A percentile compares a stretch with the other conserved stretches of the same genome.
These are phyloP conservation scores for Kwoniella dejecticola DNA, from an alignment of 768 basidiomycete species.

Conservation along the genomic window DNA sequence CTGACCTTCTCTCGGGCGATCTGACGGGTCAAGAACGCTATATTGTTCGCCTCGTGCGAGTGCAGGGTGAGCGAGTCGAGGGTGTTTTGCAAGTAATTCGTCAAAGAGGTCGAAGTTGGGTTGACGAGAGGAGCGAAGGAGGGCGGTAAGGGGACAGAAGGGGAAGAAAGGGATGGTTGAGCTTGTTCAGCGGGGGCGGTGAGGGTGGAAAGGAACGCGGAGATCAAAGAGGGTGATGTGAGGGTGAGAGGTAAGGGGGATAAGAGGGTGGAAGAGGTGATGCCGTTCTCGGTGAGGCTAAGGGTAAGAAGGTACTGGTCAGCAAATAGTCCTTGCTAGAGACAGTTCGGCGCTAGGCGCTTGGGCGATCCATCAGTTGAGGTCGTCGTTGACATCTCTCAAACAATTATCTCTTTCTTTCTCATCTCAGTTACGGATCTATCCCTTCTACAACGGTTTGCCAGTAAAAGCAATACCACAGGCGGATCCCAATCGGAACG, in stretches of 20 bases:
- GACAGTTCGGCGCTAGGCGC: too few relatives aligned
- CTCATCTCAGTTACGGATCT: too few relatives aligned
- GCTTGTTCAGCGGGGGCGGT: conserved; percentile 56
- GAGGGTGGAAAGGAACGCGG: conserved; percentile 73
- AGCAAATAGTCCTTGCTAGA: too few relatives aligned
- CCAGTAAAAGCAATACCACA: too few relatives aligned
- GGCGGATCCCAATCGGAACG: too few relatives aligned
- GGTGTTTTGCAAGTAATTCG: conserved; percentile 77
- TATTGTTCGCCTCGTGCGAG: conserved; percentile 87
- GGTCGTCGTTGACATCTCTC: too few relatives aligned
- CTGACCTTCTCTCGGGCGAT: conserved; percentile 79
- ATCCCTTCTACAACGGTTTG: too few relatives aligned
- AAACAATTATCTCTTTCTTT: too few relatives aligned
- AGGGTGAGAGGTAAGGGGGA: conserved; percentile 83
- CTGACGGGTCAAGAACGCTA: conserved; percentile 82
- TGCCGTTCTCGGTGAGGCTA: conserved; percentile 74
- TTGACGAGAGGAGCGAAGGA: conserved; percentile 73
- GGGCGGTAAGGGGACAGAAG: conserved; percentile 55
- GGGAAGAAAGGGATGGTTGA: conserved; percentile 56
- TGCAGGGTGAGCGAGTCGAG: conserved; percentile 82
- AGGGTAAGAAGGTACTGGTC: neutral
- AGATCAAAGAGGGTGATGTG: conserved; percentile 76
- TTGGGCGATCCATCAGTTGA: too few relatives aligned
- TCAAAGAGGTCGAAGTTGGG: conserved; percentile 66
- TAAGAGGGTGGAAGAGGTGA: conserved; percentile 83